A percentile compares a stretch with the other conserved stretches of the same genome.
These are phyloP conservation scores for Aurifilum marmelostoma DNA, from an alignment of 2,329 filamentous ascomycete genomes.

Conservation along the genomic window DNA sequence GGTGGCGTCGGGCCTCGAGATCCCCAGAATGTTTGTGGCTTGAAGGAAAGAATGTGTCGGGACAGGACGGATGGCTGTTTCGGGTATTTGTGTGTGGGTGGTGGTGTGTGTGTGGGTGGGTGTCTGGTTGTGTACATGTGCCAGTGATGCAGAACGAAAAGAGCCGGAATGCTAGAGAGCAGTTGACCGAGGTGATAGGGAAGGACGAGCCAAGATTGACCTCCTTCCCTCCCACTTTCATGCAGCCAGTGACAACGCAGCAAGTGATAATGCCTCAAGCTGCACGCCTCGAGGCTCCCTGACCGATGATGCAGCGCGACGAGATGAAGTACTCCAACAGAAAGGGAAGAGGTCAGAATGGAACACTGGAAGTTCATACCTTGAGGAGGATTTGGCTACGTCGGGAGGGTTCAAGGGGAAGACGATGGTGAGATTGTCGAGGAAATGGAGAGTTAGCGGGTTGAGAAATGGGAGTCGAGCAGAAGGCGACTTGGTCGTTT, in stretches of 20 bases:
- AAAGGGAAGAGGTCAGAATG: background rate
- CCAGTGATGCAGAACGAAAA: background rate
- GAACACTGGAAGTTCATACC: conserved; percentile 14
- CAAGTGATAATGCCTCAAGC: conserved; percentile 28
- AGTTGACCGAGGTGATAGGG: background rate
- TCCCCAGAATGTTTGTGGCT: background rate
- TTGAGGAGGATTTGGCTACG: conserved; percentile 20
- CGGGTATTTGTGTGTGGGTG: background rate
- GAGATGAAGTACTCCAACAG: background rate
- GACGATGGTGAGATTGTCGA: conserved; percentile 10
- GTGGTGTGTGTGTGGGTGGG: background rate
- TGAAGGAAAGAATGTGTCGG: background rate
- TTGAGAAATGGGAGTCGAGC: conserved; percentile 12
- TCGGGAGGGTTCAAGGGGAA: conserved; percentile 4
- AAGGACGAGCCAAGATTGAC: background rate
- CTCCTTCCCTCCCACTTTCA: background rate
- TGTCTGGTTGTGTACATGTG: background rate
- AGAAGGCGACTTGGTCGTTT: conserved; percentile 25
- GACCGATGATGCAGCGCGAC: background rate
- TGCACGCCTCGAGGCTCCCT: background rate
- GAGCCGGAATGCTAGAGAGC: conserved; percentile 2
- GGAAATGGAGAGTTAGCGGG: conserved; percentile 17
- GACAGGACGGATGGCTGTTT: background rate
- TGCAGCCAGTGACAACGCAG: background rate
- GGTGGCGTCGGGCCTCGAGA: background rate